A percentile compares a stretch with the other conserved stretches of the same genome.
Evolutionary conservation across 371 early-diverging fungal species (phyloP).

Genomic region (Lichtheimia ornata): DNA sequence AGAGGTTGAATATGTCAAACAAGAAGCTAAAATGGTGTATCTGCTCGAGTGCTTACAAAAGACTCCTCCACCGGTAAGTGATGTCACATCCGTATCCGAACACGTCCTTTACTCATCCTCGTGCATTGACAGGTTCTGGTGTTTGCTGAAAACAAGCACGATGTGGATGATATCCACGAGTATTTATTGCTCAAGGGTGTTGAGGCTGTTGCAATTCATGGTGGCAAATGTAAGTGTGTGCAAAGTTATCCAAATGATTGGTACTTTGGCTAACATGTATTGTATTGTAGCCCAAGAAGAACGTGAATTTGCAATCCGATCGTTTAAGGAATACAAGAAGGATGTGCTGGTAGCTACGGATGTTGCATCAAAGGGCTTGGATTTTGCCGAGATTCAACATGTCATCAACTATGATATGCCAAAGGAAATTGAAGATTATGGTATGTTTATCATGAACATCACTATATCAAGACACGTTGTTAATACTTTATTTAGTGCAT

Average conservation of each 20-base stretch:
- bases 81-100: background rate
- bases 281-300: conserved; percentile 69
- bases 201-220: conserved; percentile 93
- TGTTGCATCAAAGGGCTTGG: conserved; percentile 90
- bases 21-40: conserved; percentile 91
- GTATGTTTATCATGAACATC: conserved; percentile 24
- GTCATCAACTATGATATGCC: conserved; percentile 98
- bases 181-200: conserved; percentile 92
- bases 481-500: conserved; percentile 12
- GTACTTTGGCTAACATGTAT: background rate
- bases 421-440: conserved; percentile 95
- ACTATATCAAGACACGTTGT: conserved; percentile 5
- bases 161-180: conserved; percentile 99
- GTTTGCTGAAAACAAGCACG: conserved; percentile 98
- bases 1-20: conserved; percentile 96
- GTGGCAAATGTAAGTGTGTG: conserved; percentile 80
- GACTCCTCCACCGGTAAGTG: conserved; percentile 88
- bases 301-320: conserved; percentile 77
- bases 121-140: conserved; percentile 72
- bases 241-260: too few species aligned
- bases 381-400: conserved; percentile 91
- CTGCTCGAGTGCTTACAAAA: conserved; percentile 91
- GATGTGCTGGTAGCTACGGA: conserved; percentile 94
- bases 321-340: conserved; percentile 80
- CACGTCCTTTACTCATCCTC: background rate